Conservation (phyloP, 371 early-diverging fungal genomes). For the Actinomortierella wolfii region DNA sequence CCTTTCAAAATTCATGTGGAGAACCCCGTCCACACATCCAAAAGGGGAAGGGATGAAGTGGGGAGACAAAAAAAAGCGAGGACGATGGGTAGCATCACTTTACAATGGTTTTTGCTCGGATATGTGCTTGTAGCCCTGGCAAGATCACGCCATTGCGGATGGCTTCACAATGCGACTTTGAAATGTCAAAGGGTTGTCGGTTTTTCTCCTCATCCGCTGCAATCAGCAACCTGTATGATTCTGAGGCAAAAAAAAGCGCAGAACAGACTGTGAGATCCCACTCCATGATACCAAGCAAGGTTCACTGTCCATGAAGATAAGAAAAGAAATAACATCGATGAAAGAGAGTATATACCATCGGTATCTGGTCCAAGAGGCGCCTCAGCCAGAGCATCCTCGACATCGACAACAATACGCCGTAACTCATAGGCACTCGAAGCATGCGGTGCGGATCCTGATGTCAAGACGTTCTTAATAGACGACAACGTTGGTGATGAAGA, state of each 20-base stretch:
- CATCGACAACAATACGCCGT: constrained; percentile 5
- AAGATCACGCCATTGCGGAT: constrained; percentile 2
- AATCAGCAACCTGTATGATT: constrained; percentile 23
- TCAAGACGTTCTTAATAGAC: no score
- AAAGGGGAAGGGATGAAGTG: background rate
- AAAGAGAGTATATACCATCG: constrained; percentile 23
- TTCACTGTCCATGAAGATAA: background rate
- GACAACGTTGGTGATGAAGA: no score
- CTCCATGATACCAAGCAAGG: no score
- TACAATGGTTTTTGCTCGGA: constrained; percentile 32
- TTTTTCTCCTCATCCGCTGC: constrained; percentile 9
- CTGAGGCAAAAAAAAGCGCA: constrained; percentile 11
- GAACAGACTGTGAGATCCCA: no score
- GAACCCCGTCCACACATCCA: background rate
- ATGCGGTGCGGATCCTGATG: no score
- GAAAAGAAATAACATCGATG: background rate
- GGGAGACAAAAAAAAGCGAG: background rate
- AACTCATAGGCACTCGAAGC: background rate
- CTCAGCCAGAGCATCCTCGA: constrained; percentile 8
- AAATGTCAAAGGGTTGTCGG: constrained; percentile 11
- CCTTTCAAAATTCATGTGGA: no score
- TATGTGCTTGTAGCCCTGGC: constrained; percentile 1
- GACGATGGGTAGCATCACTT: no score
- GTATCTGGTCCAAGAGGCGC: constrained; percentile 14
- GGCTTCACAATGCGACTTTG: constrained; percentile 11